A percentile compares a stretch with the other conserved stretches of the same genome.
phyloP scores from a whole-genome alignment of 176 grass and related monocot species.

The Lolium rigidum region DNA sequence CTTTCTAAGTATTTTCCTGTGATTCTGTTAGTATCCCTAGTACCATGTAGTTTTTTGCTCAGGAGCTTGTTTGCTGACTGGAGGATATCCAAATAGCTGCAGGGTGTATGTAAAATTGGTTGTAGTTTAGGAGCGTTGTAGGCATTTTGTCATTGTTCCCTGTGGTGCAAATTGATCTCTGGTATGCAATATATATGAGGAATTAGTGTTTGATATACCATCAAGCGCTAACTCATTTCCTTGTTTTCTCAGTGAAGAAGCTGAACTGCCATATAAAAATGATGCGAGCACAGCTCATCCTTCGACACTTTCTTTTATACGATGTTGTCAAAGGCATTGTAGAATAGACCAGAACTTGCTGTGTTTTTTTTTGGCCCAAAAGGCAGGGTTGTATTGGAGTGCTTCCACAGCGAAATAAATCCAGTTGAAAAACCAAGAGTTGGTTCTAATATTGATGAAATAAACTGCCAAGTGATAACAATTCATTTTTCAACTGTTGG shows the following conservation, averaged over 20 bases:
- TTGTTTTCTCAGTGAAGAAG: neutral
- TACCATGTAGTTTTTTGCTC: conserved; percentile 33
- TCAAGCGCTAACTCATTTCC: neutral
- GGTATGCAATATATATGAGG: conserved; percentile 36
- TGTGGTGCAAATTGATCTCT: conserved; percentile 30
- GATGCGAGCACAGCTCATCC: neutral
- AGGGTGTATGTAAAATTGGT: conserved; percentile 45
- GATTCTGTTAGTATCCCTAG: neutral
- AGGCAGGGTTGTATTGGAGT: conserved; percentile 66
- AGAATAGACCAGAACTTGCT: neutral
- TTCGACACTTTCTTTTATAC: neutral
- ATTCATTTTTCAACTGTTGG: conserved; percentile 16
- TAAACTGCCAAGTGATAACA: neutral
- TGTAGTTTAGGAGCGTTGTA: conserved; percentile 34
- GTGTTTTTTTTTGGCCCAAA: neutral
- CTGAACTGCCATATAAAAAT: neutral
- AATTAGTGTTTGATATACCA: neutral
- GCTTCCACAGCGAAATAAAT: conserved; percentile 71
- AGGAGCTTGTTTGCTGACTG: conserved; percentile 20
- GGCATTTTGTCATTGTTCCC: conserved; percentile 24
- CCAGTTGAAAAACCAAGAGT: conserved; percentile 25
- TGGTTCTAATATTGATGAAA: conserved; percentile 24
- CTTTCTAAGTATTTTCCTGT: conserved; percentile 13
- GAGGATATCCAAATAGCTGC: conserved; percentile 21
- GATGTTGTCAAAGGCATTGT: neutral